A percentile compares a stretch with the other conserved stretches of the same genome.
These are phyloP conservation scores for Xerocomus potaroensis DNA, from an alignment of 768 basidiomycete species.

Conservation along the genomic window DNA sequence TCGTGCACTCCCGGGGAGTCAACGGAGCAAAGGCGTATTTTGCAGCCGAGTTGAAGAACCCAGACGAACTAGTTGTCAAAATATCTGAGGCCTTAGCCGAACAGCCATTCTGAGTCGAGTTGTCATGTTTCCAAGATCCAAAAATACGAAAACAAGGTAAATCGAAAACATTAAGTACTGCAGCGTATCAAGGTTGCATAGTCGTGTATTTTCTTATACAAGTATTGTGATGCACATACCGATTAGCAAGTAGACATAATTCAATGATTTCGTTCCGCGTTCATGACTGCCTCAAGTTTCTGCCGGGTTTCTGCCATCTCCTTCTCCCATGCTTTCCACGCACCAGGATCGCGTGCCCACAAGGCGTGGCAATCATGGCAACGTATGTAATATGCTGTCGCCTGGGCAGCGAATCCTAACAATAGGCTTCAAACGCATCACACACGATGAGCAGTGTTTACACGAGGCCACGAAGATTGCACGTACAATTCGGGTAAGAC, in stretches of 20 bases:
- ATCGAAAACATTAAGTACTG: neutral
- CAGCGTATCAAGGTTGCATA: neutral
- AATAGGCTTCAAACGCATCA: slow-evolving; percentile 31
- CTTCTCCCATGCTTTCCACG: slow-evolving; percentile 41
- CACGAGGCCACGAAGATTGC: neutral
- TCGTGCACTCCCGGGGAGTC: slow-evolving; percentile 40
- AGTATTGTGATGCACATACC: no score
- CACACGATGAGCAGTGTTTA: slow-evolving; percentile 11
- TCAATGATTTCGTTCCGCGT: neutral
- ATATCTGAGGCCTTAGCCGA: slow-evolving; percentile 49
- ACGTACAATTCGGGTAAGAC: slow-evolving; percentile 55
- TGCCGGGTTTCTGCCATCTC: slow-evolving; percentile 37
- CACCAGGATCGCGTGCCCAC: slow-evolving; percentile 32
- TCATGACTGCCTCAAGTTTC: slow-evolving; percentile 26
- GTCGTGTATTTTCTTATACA: neutral
- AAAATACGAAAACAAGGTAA: neutral
- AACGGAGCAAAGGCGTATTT: slow-evolving; percentile 50
- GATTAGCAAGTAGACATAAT: neutral
- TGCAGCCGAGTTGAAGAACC: slow-evolving; percentile 44
- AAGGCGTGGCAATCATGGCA: slow-evolving; percentile 46
- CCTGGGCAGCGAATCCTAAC: slow-evolving; percentile 35
- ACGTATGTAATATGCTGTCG: slow-evolving; percentile 44
- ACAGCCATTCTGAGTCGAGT: slow-evolving; percentile 43
- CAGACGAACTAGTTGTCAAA: slow-evolving; percentile 47
- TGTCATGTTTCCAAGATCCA: neutral